Evolutionary conservation across 2,329 filamentous ascomycete species (phyloP), one percentile per base, ranked within the genome.

Genomic region (Chaetomium strumarium): DNA sequence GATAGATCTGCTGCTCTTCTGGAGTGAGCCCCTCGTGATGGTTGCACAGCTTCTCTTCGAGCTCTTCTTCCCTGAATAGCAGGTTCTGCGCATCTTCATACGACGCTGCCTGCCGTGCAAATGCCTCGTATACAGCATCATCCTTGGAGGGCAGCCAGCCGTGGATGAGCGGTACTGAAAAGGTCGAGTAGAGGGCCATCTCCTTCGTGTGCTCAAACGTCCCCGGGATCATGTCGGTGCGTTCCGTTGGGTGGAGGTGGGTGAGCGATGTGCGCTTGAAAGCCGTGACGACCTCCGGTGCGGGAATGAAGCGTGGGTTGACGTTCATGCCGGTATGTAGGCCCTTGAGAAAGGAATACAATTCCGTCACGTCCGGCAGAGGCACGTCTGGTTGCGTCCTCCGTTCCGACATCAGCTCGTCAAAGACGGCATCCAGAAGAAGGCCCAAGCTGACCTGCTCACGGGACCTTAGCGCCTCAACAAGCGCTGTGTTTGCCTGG

Each of bases 301-400:
- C 77, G 2, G 88, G 78, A 8, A 95, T 78, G 58, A 96, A 93
- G 17, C 87, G 83, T 2, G 93, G 93, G 59, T 99, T 99, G 52
- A 97, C 92, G 63, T 97, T 99, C 88, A 99, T 96, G 36, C 93
- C 93, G 0, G 91, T 97, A 62, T 96, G 90, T 2, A 99, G 73
- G 41, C 89, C 88, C 52, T 93, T 81, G 2, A 99, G 74, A 64
- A 99, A 99, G 7, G 79, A 77, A 67, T 96, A 95, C 1, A 99
- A 75, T 54, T 96, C 91, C 34, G 85, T 80, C 10, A 97, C 86
- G 66, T 97, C 93, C 0, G 92, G 92, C 20, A 97, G 71, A 14
- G 82, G 73, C 1, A 77, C 78, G 33, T 84, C 80, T 2, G 73
- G 69, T 44, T 81, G 80, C 0, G 81, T 84, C 47, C 86, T 76